phyloP scores from a whole-genome alignment of 2,329 filamentous ascomycete genomes.

The Diaporthe ampelina region DNA sequence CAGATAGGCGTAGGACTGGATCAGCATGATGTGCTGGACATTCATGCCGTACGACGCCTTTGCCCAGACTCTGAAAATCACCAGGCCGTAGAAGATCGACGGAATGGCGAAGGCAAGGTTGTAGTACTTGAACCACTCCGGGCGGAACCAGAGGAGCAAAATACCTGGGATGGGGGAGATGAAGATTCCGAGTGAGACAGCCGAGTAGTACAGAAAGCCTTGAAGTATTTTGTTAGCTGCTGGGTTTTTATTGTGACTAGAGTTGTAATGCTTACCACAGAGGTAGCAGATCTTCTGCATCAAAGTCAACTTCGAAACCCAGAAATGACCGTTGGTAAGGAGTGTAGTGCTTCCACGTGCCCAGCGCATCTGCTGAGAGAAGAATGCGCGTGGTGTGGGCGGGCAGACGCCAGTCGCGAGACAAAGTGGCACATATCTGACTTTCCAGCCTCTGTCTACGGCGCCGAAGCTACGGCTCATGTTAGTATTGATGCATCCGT shows the following conservation, averaged over 20 bases:
- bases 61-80: constrained; percentile 57
- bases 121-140: constrained; percentile 58
- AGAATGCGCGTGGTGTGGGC: constrained; percentile 57
- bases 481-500: constrained; percentile 1
- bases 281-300: constrained; percentile 59
- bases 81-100: constrained; percentile 54
- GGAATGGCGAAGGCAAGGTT: constrained; percentile 59
- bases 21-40: constrained; percentile 57
- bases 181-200: constrained; percentile 57
- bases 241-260: not conserved
- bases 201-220: constrained; percentile 57
- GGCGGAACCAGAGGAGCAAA: constrained; percentile 55
- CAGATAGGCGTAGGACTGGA: constrained; percentile 59
- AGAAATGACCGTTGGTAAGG: constrained; percentile 57
- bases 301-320: constrained; percentile 53
- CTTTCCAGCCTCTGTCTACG: constrained; percentile 58
- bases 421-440: constrained; percentile 57
- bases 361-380: constrained; percentile 61
- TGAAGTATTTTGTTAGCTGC: accelerated
- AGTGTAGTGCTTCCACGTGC: constrained; percentile 57
- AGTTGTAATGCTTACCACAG: constrained; percentile 48
- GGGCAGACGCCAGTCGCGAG: constrained; percentile 59
- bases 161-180: constrained; percentile 56
- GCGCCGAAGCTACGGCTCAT: constrained; percentile 51
- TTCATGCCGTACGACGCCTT: constrained; percentile 57